A percentile compares a stretch with the other conserved stretches of the same genome.
These are phyloP conservation scores for Aphanomyces cochlioides DNA, from an alignment of 352 stramenopile species.

Conservation along the genomic window DNA sequence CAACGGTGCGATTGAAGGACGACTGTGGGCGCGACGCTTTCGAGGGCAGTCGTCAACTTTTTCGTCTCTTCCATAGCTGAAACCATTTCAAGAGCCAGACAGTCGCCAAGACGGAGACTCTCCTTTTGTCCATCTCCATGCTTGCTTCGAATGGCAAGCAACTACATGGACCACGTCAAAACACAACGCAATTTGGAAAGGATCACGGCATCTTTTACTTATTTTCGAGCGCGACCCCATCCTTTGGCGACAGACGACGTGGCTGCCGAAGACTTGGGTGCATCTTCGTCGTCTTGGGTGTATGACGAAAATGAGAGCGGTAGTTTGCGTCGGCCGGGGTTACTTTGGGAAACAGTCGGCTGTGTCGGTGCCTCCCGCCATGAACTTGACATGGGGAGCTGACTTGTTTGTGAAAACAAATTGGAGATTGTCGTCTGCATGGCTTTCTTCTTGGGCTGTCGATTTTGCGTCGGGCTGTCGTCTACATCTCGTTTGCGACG, in stretches of 20 bases:
- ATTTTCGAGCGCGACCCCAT: slow-evolving; percentile 22
- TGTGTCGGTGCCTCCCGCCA: slow-evolving; percentile 3
- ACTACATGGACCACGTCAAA: not conserved
- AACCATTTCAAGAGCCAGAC: no score
- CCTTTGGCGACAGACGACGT: slow-evolving; percentile 8
- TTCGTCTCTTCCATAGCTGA: no score
- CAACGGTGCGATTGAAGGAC: no score
- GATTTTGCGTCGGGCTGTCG: not conserved
- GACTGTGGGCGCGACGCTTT: no score
- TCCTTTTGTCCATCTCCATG: no score
- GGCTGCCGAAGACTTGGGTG: not conserved
- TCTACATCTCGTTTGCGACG: not conserved
- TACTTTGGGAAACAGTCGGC: not conserved
- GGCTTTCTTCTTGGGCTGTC: not conserved
- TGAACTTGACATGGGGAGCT: not conserved
- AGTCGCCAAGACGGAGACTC: no score
- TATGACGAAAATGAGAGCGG: slow-evolving; percentile 29
- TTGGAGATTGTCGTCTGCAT: slow-evolving; percentile 12
- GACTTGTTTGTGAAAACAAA: slow-evolving; percentile 12
- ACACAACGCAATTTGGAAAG: not conserved
- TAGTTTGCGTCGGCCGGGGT: slow-evolving; percentile 12
- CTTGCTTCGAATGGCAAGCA: no score
- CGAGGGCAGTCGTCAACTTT: no score
- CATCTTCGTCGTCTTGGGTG: slow-evolving; percentile 16
- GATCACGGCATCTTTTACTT: not conserved